Evolutionary conservation across 2,329 filamentous ascomycete species (phyloP).

Genomic region (Thelonectria olida): DNA sequence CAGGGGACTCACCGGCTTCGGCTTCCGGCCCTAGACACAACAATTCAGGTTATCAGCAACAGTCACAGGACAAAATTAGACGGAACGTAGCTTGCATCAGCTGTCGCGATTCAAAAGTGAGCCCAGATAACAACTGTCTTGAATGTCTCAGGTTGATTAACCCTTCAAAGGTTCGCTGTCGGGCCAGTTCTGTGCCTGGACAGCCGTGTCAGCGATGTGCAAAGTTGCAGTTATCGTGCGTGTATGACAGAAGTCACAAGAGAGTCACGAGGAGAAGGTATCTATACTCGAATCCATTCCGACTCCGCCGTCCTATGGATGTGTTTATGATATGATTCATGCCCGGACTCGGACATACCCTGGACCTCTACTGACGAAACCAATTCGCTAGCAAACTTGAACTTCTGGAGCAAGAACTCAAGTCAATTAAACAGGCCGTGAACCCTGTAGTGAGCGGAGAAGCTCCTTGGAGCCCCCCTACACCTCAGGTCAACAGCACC

Average conservation of each 20-base stretch:
- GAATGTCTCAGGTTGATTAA: constrained; percentile 16
- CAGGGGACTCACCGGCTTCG: constrained; percentile 40
- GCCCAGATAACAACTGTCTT: constrained; percentile 13
- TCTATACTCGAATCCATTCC: neutral
- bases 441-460: constrained; percentile 37
- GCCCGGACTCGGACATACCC: neutral
- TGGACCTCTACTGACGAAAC: constrained; percentile 19
- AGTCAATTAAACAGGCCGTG: constrained; percentile 63
- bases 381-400: constrained; percentile 59
- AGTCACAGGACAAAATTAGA: constrained; percentile 42
- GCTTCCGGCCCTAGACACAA: constrained; percentile 29
- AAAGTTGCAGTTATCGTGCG: constrained; percentile 54
- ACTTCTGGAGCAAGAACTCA: constrained; percentile 63
- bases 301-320: neutral
- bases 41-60: constrained; percentile 22
- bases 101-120: constrained; percentile 53
- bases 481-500: constrained; percentile 38
- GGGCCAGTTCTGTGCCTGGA: constrained; percentile 48
- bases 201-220: constrained; percentile 56
- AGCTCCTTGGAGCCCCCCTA: constrained; percentile 41
- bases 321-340: neutral
- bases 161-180: constrained; percentile 53
- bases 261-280: constrained; percentile 56
- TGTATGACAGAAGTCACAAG: constrained; percentile 59
- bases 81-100: constrained; percentile 51